A percentile compares a stretch with the other conserved stretches of the same genome.
phyloP scores from a whole-genome alignment of 352 stramenopile genomes.

The Globisporangium solare region DNA sequence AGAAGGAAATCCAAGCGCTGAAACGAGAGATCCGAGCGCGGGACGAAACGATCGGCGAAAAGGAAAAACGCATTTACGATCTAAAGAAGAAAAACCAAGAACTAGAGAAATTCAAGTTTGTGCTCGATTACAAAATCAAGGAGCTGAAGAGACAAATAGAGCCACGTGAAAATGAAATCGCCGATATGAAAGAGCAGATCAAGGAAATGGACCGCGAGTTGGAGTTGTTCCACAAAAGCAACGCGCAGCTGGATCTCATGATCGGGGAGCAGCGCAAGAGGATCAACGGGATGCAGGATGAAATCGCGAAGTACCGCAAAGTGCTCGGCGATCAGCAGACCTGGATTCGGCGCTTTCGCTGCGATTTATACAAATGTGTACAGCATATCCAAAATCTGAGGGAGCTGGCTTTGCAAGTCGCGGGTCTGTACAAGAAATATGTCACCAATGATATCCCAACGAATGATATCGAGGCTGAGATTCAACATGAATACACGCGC shows the following conservation, averaged over 20 bases:
- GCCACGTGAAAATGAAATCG: conserved; percentile 92
- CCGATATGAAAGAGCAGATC: conserved; percentile 92
- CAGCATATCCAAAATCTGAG: conserved; percentile 69
- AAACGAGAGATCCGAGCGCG: conserved; percentile 94
- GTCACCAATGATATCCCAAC: conserved; percentile 35
- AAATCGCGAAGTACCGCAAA: conserved; percentile 60
- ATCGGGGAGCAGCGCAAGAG: conserved; percentile 88
- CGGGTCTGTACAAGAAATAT: conserved; percentile 72
- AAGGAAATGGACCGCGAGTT: conserved; percentile 95
- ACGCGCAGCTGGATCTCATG: conserved; percentile 90
- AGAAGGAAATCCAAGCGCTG: conserved; percentile 91
- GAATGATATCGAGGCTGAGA: conserved; percentile 58
- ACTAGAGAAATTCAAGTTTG: conserved; percentile 96
- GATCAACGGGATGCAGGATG: conserved; percentile 85
- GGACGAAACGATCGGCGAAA: conserved; percentile 93
- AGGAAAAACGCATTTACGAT: conserved; percentile 94
- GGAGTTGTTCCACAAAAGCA: conserved; percentile 94
- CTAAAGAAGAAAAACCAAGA: conserved; percentile 96
- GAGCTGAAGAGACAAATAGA: conserved; percentile 94
- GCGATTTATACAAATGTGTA: conserved; percentile 84
- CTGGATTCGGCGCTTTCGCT: conserved; percentile 72
- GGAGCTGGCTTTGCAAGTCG: conserved; percentile 72
- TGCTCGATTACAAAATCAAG: conserved; percentile 97
- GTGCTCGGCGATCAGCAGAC: conserved; percentile 55
- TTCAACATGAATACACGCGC: conserved; percentile 85